phyloP scores from a whole-genome alignment of 1,284 basidiomycete species.

The Cryptococcus sp. region DNA sequence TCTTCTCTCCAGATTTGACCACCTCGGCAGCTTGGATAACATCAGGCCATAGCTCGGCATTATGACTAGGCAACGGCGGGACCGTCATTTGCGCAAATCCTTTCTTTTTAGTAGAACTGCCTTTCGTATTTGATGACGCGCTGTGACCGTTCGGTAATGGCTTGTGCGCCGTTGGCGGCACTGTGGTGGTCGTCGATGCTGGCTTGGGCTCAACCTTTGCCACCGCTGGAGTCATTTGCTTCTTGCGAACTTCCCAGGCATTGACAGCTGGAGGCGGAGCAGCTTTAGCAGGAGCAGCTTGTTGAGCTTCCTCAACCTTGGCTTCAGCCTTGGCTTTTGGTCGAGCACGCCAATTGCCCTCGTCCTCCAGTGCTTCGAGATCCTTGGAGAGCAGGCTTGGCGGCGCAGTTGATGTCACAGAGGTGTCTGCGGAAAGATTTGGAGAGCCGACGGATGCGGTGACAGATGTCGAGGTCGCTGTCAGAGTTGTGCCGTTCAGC shows the following conservation, averaged over 20 bases:
- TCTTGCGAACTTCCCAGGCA: conserved; percentile 48
- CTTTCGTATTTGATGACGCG: conserved; percentile 15
- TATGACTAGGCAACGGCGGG: conserved; percentile 25
- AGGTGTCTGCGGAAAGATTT: conserved; percentile 20
- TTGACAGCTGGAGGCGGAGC: conserved; percentile 39
- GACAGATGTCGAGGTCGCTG: conserved; percentile 21
- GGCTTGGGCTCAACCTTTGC: conserved; percentile 6
- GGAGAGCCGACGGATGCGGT: conserved; percentile 27
- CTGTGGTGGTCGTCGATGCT: not conserved
- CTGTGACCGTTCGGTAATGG: conserved; percentile 11
- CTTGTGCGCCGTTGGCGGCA: conserved; percentile 1
- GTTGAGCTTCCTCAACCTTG: conserved; percentile 13
- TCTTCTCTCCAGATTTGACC: conserved; percentile 35
- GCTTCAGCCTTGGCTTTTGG: conserved; percentile 23
- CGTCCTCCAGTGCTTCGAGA: conserved; percentile 25
- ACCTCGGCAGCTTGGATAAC: conserved; percentile 39
- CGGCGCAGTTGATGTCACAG: conserved; percentile 18
- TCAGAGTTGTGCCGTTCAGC: conserved; percentile 23
- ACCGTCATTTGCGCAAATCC: conserved; percentile 8
- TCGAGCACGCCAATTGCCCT: conserved; percentile 36
- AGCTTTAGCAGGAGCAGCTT: conserved; percentile 21
- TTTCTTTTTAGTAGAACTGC: conserved; percentile 18
- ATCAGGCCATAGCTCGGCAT: conserved; percentile 46
- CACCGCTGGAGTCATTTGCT: conserved; percentile 18
- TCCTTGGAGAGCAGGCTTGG: conserved; percentile 19